Evolutionary conservation across 2,329 filamentous ascomycete genomes (phyloP), one percentile per base, ranked within the genome.

Genomic region (Colletotrichum graminicola): DNA sequence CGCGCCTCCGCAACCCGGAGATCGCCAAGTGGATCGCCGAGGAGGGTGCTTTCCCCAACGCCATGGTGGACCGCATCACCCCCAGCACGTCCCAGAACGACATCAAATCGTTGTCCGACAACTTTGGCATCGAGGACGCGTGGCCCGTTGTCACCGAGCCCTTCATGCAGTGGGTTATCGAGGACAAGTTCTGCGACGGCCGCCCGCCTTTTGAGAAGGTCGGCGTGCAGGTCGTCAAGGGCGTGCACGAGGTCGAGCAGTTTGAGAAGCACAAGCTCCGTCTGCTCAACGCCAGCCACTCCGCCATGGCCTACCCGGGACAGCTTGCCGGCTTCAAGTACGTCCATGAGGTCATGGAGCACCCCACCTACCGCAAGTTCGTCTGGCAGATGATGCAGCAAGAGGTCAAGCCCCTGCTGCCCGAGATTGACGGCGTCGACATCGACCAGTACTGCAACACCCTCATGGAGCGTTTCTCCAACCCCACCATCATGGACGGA

Each of bases 221-320:
- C 51, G 86, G 86, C 65, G 85, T 86, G 4, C 85, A 88, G 80
- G 81, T 88, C 8, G 86, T 87, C 73, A 79, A 81, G 67, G 79
- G 86, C 64, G 84, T 87, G n/a, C 80, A 85, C 75, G 82, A 84
- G 18, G 86, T 88, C 36, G 86, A 88, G 79, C 78, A 86, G 76
- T 88, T 87, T 73, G 86, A 88, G 82, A 87, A 84, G 81, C 85
- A 87, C 82, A 88, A 88, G 81, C 84, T 88, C 47, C 85, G 86
- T 23, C 82, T 88, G 66, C 84, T 88, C 69, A 88, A 88, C 76
- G 86, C 83, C 71, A 84, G 82, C 63, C 86, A 88, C 82, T 86
- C 85, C 0, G 84, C 86, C 66, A 81, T 88, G 66, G 84, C 84
- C 21, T 88, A 88, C 79, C 80, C 84, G 0, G 86, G 84, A 55